phyloP scores from a whole-genome alignment of 2,329 filamentous ascomycete species.

The Nigrospora oryzae region DNA sequence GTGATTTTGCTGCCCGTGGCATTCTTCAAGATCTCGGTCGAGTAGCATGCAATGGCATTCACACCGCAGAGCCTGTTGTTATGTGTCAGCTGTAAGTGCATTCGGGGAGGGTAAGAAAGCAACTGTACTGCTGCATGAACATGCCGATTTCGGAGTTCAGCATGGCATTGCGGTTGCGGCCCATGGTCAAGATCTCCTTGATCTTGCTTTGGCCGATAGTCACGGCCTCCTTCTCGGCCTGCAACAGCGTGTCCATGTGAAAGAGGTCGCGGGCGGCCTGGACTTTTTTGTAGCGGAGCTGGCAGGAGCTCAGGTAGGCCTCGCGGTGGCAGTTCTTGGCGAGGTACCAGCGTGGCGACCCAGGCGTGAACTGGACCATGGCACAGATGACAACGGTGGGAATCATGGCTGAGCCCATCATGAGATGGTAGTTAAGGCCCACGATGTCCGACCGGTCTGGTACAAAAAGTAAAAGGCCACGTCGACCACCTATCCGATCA shows the following conservation, averaged over 20 bases:
- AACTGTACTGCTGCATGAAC: constrained; percentile 49
- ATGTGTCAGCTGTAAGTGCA: no score
- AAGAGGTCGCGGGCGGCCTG: constrained; percentile 49
- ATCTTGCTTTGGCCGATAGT: constrained; percentile 38
- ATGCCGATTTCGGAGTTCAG: constrained; percentile 55
- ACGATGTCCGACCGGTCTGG: constrained; percentile 39
- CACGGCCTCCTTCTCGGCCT: constrained; percentile 45
- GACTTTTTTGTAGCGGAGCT: constrained; percentile 39
- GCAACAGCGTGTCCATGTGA: constrained; percentile 47
- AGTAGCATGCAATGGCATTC: constrained; percentile 41
- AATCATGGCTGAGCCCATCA: constrained; percentile 60
- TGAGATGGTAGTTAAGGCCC: constrained; percentile 58
- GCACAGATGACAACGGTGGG: constrained; percentile 48
- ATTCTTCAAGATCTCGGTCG: constrained; percentile 50
- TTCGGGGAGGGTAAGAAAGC: constrained; percentile 22
- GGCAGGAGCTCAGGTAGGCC: constrained; percentile 36
- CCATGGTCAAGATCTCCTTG: constrained; percentile 49
- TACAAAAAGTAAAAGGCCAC: constrained; percentile 51
- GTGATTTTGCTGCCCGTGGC: constrained; percentile 40
- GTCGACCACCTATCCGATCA: constrained; percentile 51
- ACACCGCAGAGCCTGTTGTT: constrained; percentile 31
- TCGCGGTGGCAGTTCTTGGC: constrained; percentile 35
- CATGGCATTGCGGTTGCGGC: constrained; percentile 53
- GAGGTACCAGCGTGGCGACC: constrained; percentile 26
- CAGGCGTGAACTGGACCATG: constrained; percentile 36